A percentile compares a stretch with the other conserved stretches of the same genome.
Conservation (phyloP, 306 rosid species). For the Cicer bijugum region DNA sequence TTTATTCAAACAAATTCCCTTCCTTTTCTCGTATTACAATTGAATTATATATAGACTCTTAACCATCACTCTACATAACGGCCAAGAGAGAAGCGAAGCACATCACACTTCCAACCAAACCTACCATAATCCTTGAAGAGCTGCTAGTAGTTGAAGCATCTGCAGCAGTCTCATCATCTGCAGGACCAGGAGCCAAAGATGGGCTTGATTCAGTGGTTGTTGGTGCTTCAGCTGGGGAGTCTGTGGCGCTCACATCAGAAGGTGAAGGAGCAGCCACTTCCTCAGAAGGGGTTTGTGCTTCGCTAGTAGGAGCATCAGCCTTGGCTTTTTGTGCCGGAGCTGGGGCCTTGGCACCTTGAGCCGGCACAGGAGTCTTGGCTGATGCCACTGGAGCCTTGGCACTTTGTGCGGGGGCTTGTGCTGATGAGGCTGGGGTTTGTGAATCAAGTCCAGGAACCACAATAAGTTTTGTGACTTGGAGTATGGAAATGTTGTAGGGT, state of each 20-base stretch:
- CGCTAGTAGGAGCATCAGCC: background rate
- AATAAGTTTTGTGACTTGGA: constrained; percentile 54
- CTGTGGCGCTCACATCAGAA: background rate
- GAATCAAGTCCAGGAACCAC: constrained; percentile 51
- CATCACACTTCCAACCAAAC: constrained; percentile 44
- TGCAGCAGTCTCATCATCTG: constrained; percentile 29
- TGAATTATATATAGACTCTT: background rate
- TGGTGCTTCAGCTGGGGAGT: background rate
- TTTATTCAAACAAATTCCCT: background rate
- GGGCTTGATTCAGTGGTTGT: background rate
- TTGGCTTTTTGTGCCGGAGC: background rate
- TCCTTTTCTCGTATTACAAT: background rate
- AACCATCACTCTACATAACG: constrained; percentile 24
- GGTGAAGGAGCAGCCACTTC: constrained; percentile 26
- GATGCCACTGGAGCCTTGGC: constrained; percentile 13
- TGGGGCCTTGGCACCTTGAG: background rate
- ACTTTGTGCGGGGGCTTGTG: background rate
- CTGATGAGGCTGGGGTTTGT: background rate
- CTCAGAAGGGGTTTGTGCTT: background rate
- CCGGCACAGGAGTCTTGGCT: background rate
- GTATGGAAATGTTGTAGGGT: constrained; percentile 64
- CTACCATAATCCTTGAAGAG: constrained; percentile 26
- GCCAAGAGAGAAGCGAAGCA: constrained; percentile 47
- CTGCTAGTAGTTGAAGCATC: constrained; percentile 5
- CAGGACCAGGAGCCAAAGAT: constrained; percentile 40